These are phyloP conservation scores for Paraphoma sp. DNA, from an alignment of 2,329 filamentous ascomycete genomes.

Conservation along the genomic window DNA sequence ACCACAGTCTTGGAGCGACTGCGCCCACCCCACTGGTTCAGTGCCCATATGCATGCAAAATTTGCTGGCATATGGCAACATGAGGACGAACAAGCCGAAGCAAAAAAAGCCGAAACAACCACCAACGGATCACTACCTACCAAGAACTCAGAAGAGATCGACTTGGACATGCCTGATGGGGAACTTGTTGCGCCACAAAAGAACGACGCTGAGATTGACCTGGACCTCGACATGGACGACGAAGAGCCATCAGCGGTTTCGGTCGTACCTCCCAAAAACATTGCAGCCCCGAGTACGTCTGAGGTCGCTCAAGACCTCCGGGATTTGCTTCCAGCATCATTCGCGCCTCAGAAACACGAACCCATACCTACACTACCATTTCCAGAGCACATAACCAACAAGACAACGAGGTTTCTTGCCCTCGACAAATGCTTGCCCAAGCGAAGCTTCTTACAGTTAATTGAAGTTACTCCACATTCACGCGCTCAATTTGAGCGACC, in stretches of 20 bases:
- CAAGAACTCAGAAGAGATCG: constrained; percentile 66
- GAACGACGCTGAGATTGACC: constrained; percentile 47
- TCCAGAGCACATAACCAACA: constrained; percentile 78
- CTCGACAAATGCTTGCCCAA: constrained; percentile 88
- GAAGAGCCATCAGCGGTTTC: constrained; percentile 12
- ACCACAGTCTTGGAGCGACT: constrained; percentile 81
- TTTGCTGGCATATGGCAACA: constrained; percentile 71
- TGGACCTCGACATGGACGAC: constrained; percentile 50
- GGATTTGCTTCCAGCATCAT: constrained; percentile 78
- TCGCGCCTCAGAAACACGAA: constrained; percentile 52
- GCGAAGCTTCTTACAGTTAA: constrained; percentile 81
- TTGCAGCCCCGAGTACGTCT: background rate
- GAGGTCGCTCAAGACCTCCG: constrained; percentile 70
- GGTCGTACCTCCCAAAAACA: constrained; percentile 15
- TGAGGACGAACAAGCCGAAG: constrained; percentile 35
- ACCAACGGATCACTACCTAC: constrained; percentile 13
- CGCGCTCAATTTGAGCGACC: constrained; percentile 50
- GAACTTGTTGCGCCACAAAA: constrained; percentile 33
- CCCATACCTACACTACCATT: constrained; percentile 57
- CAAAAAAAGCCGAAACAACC: background rate
- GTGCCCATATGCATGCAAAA: constrained; percentile 88
- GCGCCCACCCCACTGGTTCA: constrained; percentile 86
- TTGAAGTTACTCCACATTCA: constrained; percentile 55
- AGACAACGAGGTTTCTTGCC: constrained; percentile 80
- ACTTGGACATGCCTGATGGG: constrained; percentile 63